Evolutionary conservation across 83 land plant genomes (phyloP).

Genomic region (Diphasiastrum complanatum): DNA sequence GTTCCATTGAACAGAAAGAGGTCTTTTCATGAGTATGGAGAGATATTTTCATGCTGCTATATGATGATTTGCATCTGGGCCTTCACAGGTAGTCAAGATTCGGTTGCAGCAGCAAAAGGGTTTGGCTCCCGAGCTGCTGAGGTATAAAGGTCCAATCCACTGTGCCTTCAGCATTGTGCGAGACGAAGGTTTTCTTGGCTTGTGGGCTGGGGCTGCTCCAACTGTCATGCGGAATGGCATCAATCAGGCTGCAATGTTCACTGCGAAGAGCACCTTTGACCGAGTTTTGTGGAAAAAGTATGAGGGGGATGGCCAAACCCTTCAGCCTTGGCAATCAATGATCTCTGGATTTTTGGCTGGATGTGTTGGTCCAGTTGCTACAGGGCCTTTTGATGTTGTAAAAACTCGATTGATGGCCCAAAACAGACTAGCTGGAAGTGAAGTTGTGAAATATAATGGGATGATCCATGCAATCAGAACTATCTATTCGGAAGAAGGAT

Average conservation of each 20-base stretch:
- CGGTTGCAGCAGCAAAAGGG: conserved; percentile 92
- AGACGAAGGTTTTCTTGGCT: conserved; percentile 81
- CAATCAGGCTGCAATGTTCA: conserved; percentile 98
- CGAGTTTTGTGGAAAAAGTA: conserved; percentile 70
- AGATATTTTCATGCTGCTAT: not conserved
- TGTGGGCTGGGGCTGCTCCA: conserved; percentile 97
- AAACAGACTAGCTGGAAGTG: conserved; percentile 33
- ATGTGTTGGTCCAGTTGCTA: conserved; percentile 80
- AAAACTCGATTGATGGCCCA: conserved; percentile 99
- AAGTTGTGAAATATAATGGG: conserved; percentile 70
- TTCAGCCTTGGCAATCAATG: conserved; percentile 99
- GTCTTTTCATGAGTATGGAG: not conserved
- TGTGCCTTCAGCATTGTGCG: conserved; percentile 79
- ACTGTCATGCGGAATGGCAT: conserved; percentile 98
- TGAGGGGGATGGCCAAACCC: conserved; percentile 83
- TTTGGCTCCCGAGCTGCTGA: conserved; percentile 64
- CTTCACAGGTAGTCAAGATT: conserved; percentile 83
- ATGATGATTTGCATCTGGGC: not conserved
- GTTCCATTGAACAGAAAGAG: too few relatives aligned
- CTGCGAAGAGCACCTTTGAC: conserved; percentile 83
- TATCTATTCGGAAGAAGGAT: conserved; percentile 81
- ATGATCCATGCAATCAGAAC: conserved; percentile 84
- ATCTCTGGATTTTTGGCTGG: conserved; percentile 96
- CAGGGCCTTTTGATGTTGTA: conserved; percentile 99
- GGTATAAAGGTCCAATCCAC: conserved; percentile 92